Evolutionary conservation across 805 yeast species (phyloP).

Genomic region (Candida insectorum): DNA sequence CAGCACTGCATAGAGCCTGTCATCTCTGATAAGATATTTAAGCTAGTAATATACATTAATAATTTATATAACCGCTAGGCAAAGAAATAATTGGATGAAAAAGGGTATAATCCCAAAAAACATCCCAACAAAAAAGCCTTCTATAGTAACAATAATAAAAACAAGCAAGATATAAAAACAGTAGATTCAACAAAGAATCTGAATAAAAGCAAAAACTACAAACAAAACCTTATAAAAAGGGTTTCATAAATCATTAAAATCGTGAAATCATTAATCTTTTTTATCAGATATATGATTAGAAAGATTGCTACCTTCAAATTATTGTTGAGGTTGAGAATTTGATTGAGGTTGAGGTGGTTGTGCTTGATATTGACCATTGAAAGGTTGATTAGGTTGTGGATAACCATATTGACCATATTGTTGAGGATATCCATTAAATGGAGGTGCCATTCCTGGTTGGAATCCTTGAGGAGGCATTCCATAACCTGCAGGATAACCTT

Average conservation of each 20-base stretch:
- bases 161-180: too few species aligned
- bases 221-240: slow-evolving; percentile 2
- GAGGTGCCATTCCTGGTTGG: slow-evolving; percentile 20
- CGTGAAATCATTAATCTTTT: slow-evolving; percentile 5
- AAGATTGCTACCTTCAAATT: neutral
- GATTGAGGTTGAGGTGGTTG: slow-evolving; percentile 8
- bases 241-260: slow-evolving; percentile 9
- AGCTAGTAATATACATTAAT: too few species aligned
- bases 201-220: neutral
- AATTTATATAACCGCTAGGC: too few species aligned
- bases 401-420: slow-evolving; percentile 16
- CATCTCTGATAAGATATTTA: too few species aligned
- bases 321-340: slow-evolving; percentile 9
- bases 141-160: neutral
- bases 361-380: slow-evolving; percentile 17
- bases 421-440: slow-evolving; percentile 21
- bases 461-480: slow-evolving; percentile 1
- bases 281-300: neutral
- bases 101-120: slow-evolving; percentile 3
- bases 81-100: too few species aligned
- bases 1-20: too few species aligned
- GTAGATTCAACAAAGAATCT: neutral
- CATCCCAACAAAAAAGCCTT: neutral
- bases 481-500: slow-evolving; percentile 11
- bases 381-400: too few species aligned